Base-by-base conservation (phyloP, 148 eudicot species). In the Pouteria glomerata region DNA sequence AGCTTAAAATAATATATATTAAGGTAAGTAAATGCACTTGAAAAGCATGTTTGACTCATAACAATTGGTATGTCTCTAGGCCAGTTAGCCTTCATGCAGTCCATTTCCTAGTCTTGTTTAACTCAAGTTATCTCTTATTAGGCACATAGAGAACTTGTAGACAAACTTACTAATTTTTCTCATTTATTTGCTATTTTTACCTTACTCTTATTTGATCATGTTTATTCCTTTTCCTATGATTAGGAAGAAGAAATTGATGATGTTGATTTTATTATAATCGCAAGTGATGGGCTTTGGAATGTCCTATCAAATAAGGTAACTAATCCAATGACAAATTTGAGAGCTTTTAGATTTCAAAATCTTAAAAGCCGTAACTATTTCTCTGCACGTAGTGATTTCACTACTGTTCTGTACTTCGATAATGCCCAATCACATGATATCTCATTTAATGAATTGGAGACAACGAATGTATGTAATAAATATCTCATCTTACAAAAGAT, bases 261-360 rank as follows among this genome's bases (percentile, higher is more conserved):
- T 24, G 76, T 88, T n/a, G 95, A 92, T 55, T 88, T 92, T 73
- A 76, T 92, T 60, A 88, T 92, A n/a, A 78, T 92, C 71, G 97
- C 95, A 60, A 92, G 97, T 71, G 95, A 89, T 63, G 97, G 97
- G 63, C 84, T 92, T 72, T 92, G 97, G 97, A 86, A 89, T 77
- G 95, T 87, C 61, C 57, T 92, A 34, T 80, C 95, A 18, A 92
- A 89, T 66, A 74, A 86, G 89, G 92, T 76, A 72, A 72, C 79
- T 73, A 4, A 10, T 29, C 11, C 1, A 44, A 1, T 18, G 6
- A 19, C 19, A 27, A 39, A 19, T 24, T 58, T 44, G 44, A n/a
- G 37, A 39, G 42, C 57, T 75, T 68, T 59, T 47, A 10, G 66
- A 50, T 63, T 64, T 62, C n/a, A n/a, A n/a, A n/a, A n/a, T n/a